Evolutionary conservation across 164 flowering plant genomes (phyloP), one percentile per base, ranked within the genome.

Genomic region (Litsea cubeba): DNA sequence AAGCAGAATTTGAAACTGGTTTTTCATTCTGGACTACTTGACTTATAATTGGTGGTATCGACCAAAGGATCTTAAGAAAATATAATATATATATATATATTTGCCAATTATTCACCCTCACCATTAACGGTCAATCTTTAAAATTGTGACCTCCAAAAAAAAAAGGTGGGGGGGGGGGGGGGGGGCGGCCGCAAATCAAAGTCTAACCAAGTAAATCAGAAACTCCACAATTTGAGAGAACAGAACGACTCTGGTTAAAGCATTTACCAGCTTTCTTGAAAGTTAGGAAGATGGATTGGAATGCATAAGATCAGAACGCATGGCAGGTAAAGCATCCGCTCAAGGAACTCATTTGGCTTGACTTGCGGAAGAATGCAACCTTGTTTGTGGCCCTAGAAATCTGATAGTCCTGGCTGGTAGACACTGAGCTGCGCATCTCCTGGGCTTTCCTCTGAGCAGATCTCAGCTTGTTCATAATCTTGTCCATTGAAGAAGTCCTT

Each of bases 401-500:
- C 83, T 82, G 89, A 71, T 79, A 81, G 24, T 85, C 74, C 75
- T 86, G 88, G 76, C 78, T 84, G 74, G 85, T 81, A 69, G 85
- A 62, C 51, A 83, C 82, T 0, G 87, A 85, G 78, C 81, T 88
- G 80, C 99, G 93, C 99, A 96, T 92, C 74, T 87, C 90, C 78
- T 91, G 95, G 35, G 98, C 99, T 79, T 81, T 92, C 86, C 83
- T 89, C 79, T 96, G 97, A 50, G 98, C 97, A 23, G 87, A 84
- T 83, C 86, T 86, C 79, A 96, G 83, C 83, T 94, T 96, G 62
- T 84, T 88, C 94, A 94, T 87, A 58, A 96, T 96, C 83, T 88
- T 96, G 81, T 96, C 94, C 94, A 92, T 91, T 22, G 97, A 90
- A 50, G 97, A 90, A 50, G 97, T 87, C 79, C 99, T 87, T 86